These are phyloP conservation scores for Cyberlindnera samutprakarnensis DNA, from an alignment of 805 yeast genomes.

Conservation along the genomic window DNA sequence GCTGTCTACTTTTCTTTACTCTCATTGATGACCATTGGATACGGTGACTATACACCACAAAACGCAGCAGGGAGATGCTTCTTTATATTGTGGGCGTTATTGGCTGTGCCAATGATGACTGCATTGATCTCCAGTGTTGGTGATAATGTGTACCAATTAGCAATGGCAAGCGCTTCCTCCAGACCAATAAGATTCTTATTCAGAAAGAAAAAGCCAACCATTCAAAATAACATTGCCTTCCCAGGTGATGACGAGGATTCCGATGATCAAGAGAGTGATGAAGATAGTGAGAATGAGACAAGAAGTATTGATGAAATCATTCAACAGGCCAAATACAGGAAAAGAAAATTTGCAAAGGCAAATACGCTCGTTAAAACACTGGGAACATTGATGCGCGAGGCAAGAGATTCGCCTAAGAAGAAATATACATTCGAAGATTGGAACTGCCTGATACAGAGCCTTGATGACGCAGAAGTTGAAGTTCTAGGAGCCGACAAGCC, in stretches of 20 bases:
- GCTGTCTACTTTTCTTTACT: conserved; percentile 71
- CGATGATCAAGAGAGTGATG: neutral
- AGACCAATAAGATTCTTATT: conserved; percentile 5
- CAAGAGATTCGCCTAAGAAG: conserved; percentile 20
- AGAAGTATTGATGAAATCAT: conserved; percentile 12
- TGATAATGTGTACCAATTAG: conserved; percentile 40
- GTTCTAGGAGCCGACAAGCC: conserved; percentile 19
- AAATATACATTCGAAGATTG: conserved; percentile 47
- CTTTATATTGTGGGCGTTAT: conserved; percentile 72
- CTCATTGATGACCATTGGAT: conserved; percentile 76
- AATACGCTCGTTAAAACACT: conserved; percentile 17
- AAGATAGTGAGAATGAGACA: conserved; percentile 8
- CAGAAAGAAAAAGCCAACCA: neutral
- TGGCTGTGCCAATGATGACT: conserved; percentile 86
- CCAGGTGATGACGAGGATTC: no score
- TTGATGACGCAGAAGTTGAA: conserved; percentile 22
- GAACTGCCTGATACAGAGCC: conserved; percentile 30
- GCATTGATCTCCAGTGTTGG: conserved; percentile 66
- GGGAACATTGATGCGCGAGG: conserved; percentile 7
- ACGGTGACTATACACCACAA: conserved; percentile 66
- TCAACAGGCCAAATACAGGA: conserved; percentile 4
- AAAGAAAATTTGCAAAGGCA: conserved; percentile 2
- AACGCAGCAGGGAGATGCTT: conserved; percentile 62
- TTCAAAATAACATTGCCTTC: no score
- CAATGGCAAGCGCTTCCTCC: conserved; percentile 13